Conservation (phyloP, 2,329 filamentous ascomycete genomes). For the Tolypocladium ovalisporum region DNA sequence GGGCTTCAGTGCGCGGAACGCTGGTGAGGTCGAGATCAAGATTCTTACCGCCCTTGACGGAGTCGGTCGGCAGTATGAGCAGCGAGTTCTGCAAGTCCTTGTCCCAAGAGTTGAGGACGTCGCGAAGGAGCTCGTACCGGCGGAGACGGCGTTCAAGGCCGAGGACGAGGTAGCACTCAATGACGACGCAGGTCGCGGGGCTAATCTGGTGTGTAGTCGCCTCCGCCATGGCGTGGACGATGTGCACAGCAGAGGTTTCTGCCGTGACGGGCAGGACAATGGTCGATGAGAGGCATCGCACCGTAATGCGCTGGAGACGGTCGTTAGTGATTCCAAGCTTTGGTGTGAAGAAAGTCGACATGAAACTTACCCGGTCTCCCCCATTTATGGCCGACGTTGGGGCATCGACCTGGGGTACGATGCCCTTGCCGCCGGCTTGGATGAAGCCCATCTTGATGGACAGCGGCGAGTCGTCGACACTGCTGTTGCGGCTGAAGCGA, state of each 20-base stretch:
- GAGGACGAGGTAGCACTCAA: constrained; percentile 65
- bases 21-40: constrained; percentile 52
- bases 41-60: constrained; percentile 34
- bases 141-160: constrained; percentile 75
- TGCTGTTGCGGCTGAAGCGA: constrained; percentile 21
- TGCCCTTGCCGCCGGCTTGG: constrained; percentile 32
- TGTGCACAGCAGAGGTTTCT: constrained; percentile 63
- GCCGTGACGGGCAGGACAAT: constrained; percentile 62
- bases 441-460: constrained; percentile 27
- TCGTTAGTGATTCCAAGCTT: neutral
- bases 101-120: constrained; percentile 91
- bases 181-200: constrained; percentile 54
- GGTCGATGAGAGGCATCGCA: constrained; percentile 60
- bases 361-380: constrained; percentile 55
- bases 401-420: constrained; percentile 52
- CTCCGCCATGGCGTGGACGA: constrained; percentile 57
- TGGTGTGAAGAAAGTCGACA: neutral
- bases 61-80: constrained; percentile 50
- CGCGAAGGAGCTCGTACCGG: constrained; percentile 74
- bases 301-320: constrained; percentile 47
- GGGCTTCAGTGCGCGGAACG: constrained; percentile 45
- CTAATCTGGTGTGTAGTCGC: constrained; percentile 54
- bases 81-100: constrained; percentile 67
- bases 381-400: constrained; percentile 73
- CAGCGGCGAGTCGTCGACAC: constrained; percentile 19